Conservation (phyloP, 2,329 filamentous ascomycete genomes). For the Hypoxylon rubiginosum region DNA sequence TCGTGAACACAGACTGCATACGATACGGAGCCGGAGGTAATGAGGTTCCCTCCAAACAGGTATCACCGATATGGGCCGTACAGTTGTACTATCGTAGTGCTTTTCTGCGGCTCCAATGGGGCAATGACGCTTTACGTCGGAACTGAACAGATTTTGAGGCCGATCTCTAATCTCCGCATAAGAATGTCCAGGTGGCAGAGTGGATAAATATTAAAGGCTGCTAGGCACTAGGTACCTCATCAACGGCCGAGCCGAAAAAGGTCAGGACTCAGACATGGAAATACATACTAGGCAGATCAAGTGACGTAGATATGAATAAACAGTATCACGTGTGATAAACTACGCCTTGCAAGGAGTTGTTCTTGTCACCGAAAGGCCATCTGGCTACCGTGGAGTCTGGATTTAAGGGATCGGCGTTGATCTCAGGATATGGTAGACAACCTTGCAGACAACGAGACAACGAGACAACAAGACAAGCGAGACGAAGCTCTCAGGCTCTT, state of each 20-base stretch:
- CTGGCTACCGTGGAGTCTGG: background rate
- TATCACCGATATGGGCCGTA: conserved; percentile 13
- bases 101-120: conserved; percentile 5
- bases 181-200: too few relatives aligned
- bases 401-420: conserved; percentile 16
- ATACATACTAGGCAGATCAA: background rate
- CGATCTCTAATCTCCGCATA: conserved; percentile 16
- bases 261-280: background rate
- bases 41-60: background rate
- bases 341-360: conserved; percentile 3
- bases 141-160: conserved; percentile 16
- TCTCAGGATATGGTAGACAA: conserved; percentile 4
- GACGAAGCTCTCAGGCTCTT: background rate
- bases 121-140: conserved; percentile 37
- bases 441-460: too few relatives aligned
- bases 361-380: background rate
- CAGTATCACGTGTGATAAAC: conserved; percentile 10
- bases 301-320: conserved; percentile 34
- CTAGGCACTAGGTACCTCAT: too few relatives aligned
- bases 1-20: conserved; percentile 12
- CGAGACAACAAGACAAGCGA: too few relatives aligned
- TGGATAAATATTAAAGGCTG: too few relatives aligned
- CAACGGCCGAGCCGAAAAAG: conserved; percentile 25
- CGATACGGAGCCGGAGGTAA: background rate
- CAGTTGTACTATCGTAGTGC: too few relatives aligned